Base-by-base conservation (phyloP, 1,284 basidiomycete genomes). In the Ustilago trichophora region DNA sequence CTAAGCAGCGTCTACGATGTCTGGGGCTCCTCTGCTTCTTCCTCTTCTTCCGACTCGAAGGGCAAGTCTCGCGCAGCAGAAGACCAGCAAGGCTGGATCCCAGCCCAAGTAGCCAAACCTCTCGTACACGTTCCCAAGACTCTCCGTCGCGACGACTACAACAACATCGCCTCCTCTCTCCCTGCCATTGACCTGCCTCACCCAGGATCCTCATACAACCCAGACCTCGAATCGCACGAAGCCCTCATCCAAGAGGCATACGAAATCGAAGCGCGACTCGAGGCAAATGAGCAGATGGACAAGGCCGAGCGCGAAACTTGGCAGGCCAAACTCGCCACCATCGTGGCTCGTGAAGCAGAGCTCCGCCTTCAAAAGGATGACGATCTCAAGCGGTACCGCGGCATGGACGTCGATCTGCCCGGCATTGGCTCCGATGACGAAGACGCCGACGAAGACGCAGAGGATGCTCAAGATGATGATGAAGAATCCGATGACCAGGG, bases 201-300 rank as follows among this genome's bases (percentile, higher is more conserved):
- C 68, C 88, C 89, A 24, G 95, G 95, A 16, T 87, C 89, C 6
- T 94, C 92, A n/a, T 98, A 98, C 83, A 98, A 98, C 81, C 95
- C 95, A 0, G 87, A 88, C 0, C 87, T 87, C 13, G 85, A 87
- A 9, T 87, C 89, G 1, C 92, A 97, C 80, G 87, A 88, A 54
- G 87, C 87, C 38, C 87, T 97, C 3, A 82, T 98, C 15, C 83
- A 86, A 12, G 78, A 86, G 42, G 94, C 93, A 0, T 86, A 88
- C 60, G 85, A 88, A 54, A 83, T 86, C 25, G 93, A 89, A 19
- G 84, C 84, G 29, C 85, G 87, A 37, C 85, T 85, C 11, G 87
- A 87, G 56, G 85, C 86, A 69, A 83, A 87, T 29, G 85, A 86
- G 10, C 85, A 85, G 33, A 73, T 80, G 53, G 58, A 41, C 15